Base-by-base conservation (phyloP, 257 asterid genomes). In the Solanum rostratum region DNA sequence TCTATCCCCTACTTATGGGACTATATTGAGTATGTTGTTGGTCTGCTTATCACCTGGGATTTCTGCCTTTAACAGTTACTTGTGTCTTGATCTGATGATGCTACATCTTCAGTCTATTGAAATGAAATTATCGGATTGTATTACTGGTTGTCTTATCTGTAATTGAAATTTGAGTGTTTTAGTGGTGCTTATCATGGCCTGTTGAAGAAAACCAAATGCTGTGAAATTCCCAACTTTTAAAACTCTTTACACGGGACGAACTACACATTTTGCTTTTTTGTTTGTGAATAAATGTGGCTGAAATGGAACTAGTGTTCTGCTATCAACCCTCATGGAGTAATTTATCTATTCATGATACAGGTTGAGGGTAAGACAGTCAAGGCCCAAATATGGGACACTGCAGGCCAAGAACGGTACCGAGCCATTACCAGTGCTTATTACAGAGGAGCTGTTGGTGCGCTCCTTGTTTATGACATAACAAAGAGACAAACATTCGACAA, bases 321-420 rank as follows among this genome's bases (percentile, higher is more conserved):
- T 27, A 24, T 12, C 81, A 14, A 59, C 33, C 6, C 43, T 59
- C 4, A 8, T 59, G 71, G 55, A 14, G 24, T 27, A 29, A 9
- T 29, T 83, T 66, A 19, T 41, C 63, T 49, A 6, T 83, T 66
- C 14, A 49, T 83, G 46, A 46, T 19, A 66, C 68, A 83, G 85
- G 85, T 83, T 24, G 85, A 83, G 49, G 85, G 85, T 49, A 83
- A 83, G 53, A 83, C 85, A 1, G 85, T 83, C 50, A 83, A 83
- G 66, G 85, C 85, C 68, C 85, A 83, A 63, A 83, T 83, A 63
- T 83, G 85, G 85, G 85, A 83, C 68, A 83, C 85, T 66, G 85
- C 85, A 43, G 85, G 85, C 66, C 85, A 83, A 73, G 85, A 83
- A 83, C 53, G 85, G 54, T 83, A 83, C 80, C 62, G 85, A 66